These are phyloP conservation scores for Ricinus communis DNA, from an alignment of 345 rosid genomes.

Conservation along the genomic window DNA sequence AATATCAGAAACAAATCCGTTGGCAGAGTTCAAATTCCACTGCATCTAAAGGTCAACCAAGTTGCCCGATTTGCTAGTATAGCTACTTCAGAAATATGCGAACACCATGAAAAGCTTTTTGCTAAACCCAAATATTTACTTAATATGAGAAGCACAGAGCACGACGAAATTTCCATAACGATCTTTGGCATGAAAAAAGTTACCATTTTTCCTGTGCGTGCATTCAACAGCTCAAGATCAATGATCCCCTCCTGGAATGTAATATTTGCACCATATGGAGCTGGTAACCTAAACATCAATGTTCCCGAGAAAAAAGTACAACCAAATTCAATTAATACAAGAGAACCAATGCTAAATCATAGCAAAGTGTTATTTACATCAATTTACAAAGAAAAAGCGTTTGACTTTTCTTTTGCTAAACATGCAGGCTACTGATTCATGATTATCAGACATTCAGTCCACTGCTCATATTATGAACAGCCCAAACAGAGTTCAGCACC, in stretches of 20 bases:
- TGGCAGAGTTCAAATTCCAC: background rate
- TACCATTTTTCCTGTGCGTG: conserved; percentile 23
- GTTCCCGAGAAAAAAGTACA: background rate
- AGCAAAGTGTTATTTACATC: background rate
- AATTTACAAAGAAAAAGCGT: background rate
- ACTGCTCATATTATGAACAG: background rate
- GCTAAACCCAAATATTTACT: conserved; percentile 3
- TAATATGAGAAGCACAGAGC: background rate
- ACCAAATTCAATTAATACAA: conserved; percentile 8
- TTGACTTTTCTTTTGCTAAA: background rate
- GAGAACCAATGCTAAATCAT: background rate
- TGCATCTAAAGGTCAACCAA: background rate
- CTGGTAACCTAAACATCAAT: conserved; percentile 11
- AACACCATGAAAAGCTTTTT: background rate
- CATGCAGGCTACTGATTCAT: background rate
- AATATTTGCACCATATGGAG: conserved; percentile 17
- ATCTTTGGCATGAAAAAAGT: conserved; percentile 15
- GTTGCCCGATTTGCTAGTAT: background rate
- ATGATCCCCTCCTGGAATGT: conserved; percentile 19
- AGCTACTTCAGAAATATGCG: background rate
- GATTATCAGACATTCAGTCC: too few relatives aligned
- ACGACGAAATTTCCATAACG: conserved; percentile 3
- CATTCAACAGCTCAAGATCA: conserved; percentile 20
- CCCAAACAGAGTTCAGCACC: background rate
- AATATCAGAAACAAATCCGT: background rate